These are phyloP conservation scores for Biscogniauxia sp. DNA, from an alignment of 2,329 filamentous ascomycete species.

Conservation along the genomic window DNA sequence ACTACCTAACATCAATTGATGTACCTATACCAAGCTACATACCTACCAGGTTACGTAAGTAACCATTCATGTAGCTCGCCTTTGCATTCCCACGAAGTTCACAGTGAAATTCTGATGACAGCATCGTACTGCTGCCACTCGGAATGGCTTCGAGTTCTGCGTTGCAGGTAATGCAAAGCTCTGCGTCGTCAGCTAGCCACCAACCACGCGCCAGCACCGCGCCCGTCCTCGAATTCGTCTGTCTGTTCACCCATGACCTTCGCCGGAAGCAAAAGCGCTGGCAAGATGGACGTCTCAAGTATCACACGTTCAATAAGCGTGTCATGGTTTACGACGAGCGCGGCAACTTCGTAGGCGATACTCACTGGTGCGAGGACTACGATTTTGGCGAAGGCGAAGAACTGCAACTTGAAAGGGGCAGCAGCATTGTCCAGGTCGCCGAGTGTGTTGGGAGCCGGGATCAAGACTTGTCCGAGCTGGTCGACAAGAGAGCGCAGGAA, in stretches of 20 bases:
- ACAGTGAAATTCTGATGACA: neutral
- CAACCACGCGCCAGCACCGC: slow-evolving; percentile 41
- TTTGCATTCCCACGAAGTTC: too few species aligned
- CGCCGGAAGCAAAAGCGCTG: slow-evolving; percentile 86
- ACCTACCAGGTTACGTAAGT: too few species aligned
- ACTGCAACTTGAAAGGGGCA: slow-evolving; percentile 71
- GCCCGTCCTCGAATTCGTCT: slow-evolving; percentile 75
- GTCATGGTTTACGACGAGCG: slow-evolving; percentile 86
- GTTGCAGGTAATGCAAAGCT: slow-evolving; percentile 23
- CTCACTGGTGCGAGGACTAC: slow-evolving; percentile 70
- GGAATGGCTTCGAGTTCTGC: slow-evolving; percentile 18
- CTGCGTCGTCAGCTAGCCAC: slow-evolving; percentile 16
- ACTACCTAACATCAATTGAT: too few species aligned
- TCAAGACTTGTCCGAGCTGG: slow-evolving; percentile 73
- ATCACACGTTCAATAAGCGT: slow-evolving; percentile 86
- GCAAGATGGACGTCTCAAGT: slow-evolving; percentile 88
- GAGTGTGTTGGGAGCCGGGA: slow-evolving; percentile 71
- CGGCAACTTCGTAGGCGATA: slow-evolving; percentile 79
- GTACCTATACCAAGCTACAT: neutral
- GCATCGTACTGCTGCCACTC: neutral
- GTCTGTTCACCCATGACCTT: slow-evolving; percentile 83
- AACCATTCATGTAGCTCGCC: too few species aligned
- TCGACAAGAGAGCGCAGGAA: slow-evolving; percentile 66
- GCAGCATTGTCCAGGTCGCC: slow-evolving; percentile 75
- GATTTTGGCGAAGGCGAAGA: slow-evolving; percentile 81